A percentile compares a stretch with the other conserved stretches of the same genome.
phyloP scores from a whole-genome alignment of 352 stramenopile species.

The Phytophthora meadii region DNA sequence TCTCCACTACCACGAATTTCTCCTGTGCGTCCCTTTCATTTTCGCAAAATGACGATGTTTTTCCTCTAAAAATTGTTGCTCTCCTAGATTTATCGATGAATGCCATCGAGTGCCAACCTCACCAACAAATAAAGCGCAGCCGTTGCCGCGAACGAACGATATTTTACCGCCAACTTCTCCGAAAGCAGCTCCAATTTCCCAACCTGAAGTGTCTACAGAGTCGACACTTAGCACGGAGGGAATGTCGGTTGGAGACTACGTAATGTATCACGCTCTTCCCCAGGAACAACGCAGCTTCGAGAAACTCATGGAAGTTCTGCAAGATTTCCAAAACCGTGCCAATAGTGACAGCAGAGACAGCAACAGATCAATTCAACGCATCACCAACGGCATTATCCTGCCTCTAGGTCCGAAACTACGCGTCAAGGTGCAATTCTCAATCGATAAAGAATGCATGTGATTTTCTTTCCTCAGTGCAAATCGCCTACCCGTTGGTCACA shows the following conservation, averaged over 20 bases:
- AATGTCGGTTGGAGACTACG: conserved; percentile 52
- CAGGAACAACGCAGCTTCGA: conserved; percentile 64
- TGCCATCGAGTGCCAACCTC: conserved; percentile 8
- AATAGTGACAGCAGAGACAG: not conserved
- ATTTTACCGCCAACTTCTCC: not conserved
- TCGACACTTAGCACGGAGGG: not conserved
- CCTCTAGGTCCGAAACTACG: conserved; percentile 44
- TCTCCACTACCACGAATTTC: conserved; percentile 53
- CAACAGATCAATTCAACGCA: conserved; percentile 13
- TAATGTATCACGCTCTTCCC: conserved; percentile 51
- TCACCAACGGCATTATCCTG: conserved; percentile 51
- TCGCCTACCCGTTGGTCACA: conserved; percentile 50
- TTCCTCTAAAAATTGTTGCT: not conserved
- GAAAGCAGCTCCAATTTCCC: conserved; percentile 1
- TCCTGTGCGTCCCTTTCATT: conserved; percentile 22
- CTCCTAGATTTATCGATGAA: conserved; percentile 25
- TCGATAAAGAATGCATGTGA: conserved; percentile 20
- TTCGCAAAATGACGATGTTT: not conserved
- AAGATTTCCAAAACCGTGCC: conserved; percentile 33
- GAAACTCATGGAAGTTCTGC: conserved; percentile 58
- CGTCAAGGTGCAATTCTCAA: conserved; percentile 59
- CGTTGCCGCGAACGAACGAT: not conserved
- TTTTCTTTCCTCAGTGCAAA: conserved; percentile 21
- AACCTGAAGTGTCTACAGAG: not conserved
- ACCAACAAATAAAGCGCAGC: conserved; percentile 1